Evolutionary conservation across 2,329 filamentous ascomycete genomes (phyloP), one percentile per base, ranked within the genome.

Genomic region (Aspergillus aculeatus): DNA sequence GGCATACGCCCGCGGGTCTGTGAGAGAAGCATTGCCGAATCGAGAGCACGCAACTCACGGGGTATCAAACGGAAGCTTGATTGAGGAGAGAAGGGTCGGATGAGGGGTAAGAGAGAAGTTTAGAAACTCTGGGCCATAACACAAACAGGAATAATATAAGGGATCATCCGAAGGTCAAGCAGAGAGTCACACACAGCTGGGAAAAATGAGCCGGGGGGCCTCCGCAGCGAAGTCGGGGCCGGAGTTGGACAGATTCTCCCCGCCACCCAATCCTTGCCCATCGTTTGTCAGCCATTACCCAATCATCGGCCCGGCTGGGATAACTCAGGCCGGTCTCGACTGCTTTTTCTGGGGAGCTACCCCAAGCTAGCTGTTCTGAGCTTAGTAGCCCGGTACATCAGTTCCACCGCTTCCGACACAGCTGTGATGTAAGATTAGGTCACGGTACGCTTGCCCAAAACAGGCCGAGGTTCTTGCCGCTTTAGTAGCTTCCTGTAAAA

Each of bases 1-100:
- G 68, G 68, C 63, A 69, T 50, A 47, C 68, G 68, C 23, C 66
- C 68, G 63, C 68, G 62, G 41, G 62, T 66, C 58, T 65, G 68
- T 54, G 68, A 58, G 47, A 58, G 56, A 54, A 58, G 56, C 56
- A 58, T 58, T 38, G 56, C 31, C 35, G 55, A 19, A 19, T 48
- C 48, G 38, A 31, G 55, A 44, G 48, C 53, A 23, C 53, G 53
- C 44, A 31, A 47, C 31, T 55, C 53, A 44, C 53, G 44, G 53
- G 26, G n/a, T 47, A 24, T 35, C 24, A 21, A 23, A 21, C n/a
- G 29, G 38, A 44, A 44, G 38, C 16, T 44, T 19, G 38, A 19
- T 3, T 44, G 38, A 44, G 38, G 19, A n/a, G 24, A 24, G 26
- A n/a, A 48, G 53, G n/a, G n/a, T 55, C 41, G 26, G 35, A 21